phyloP scores from a whole-genome alignment of 2,329 filamentous ascomycete genomes.

The Alternaria panax region DNA sequence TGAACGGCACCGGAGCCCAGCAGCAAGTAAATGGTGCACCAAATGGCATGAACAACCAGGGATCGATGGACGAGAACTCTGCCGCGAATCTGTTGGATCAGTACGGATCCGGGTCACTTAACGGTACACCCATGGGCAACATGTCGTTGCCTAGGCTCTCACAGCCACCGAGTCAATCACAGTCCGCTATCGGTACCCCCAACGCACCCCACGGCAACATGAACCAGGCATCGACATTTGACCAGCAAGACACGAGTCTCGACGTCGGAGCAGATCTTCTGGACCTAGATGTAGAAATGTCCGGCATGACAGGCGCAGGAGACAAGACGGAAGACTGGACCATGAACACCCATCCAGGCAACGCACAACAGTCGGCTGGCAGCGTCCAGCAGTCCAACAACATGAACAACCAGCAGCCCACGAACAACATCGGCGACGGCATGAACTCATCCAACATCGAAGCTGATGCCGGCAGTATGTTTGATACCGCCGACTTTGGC shows the following conservation, averaged over 20 bases:
- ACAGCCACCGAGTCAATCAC: slow-evolving; percentile 64
- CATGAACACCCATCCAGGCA: slow-evolving; percentile 36
- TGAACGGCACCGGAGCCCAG: slow-evolving; percentile 41
- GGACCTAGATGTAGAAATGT: slow-evolving; percentile 63
- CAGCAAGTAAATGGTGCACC: slow-evolving; percentile 45
- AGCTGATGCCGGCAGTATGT: slow-evolving; percentile 46
- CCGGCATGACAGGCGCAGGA: slow-evolving; percentile 57
- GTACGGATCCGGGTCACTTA: slow-evolving; percentile 69
- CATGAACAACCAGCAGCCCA: slow-evolving; percentile 26
- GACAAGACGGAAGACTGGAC: slow-evolving; percentile 49
- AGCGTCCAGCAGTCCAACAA: slow-evolving; percentile 27
- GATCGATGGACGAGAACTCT: slow-evolving; percentile 46
- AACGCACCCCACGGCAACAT: slow-evolving; percentile 36
- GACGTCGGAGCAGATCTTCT: slow-evolving; percentile 46
- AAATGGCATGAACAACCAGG: slow-evolving; percentile 40
- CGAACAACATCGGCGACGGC: slow-evolving; percentile 22
- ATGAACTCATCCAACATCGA: slow-evolving; percentile 35
- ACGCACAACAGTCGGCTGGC: slow-evolving; percentile 27
- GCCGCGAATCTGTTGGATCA: slow-evolving; percentile 72
- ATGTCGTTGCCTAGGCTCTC: slow-evolving; percentile 64
- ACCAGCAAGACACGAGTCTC: slow-evolving; percentile 33
- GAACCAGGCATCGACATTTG: slow-evolving; percentile 34
- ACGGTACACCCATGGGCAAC: slow-evolving; percentile 67
- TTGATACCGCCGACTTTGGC: slow-evolving; percentile 47
- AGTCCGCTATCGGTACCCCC: slow-evolving; percentile 67